phyloP scores from a whole-genome alignment of 2,329 filamentous ascomycete species.

The Waltergamsia citrina region DNA sequence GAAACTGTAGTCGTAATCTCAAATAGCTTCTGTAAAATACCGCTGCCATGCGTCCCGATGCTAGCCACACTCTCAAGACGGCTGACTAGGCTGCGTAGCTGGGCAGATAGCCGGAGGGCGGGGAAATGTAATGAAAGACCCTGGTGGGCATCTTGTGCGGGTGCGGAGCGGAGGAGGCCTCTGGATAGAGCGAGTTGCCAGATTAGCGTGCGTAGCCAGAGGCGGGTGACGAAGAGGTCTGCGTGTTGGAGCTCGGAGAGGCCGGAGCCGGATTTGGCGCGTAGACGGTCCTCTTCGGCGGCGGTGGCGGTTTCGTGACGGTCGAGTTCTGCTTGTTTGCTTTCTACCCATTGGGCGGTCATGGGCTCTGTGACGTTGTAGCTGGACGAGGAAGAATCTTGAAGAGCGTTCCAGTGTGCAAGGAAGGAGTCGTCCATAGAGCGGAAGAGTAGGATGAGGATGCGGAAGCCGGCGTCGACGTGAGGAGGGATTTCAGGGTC shows the following conservation, averaged over 20 bases:
- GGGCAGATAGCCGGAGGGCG: slow-evolving; percentile 23
- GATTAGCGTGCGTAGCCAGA: slow-evolving; percentile 7
- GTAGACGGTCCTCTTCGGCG: slow-evolving; percentile 2
- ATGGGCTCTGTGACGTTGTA: neutral
- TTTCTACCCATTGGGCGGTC: slow-evolving; percentile 28
- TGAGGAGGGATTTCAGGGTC: slow-evolving; percentile 23
- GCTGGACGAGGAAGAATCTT: neutral
- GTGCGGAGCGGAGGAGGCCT: slow-evolving; percentile 23
- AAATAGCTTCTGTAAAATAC: slow-evolving; percentile 49
- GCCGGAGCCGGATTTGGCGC: slow-evolving; percentile 10
- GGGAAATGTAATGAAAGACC: slow-evolving; percentile 29
- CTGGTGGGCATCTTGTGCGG: slow-evolving; percentile 20
- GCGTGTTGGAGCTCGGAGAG: slow-evolving; percentile 21
- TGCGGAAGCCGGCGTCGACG: slow-evolving; percentile 25
- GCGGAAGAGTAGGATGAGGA: slow-evolving; percentile 24
- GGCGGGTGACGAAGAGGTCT: slow-evolving; percentile 6
- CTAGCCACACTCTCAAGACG: slow-evolving; percentile 25
- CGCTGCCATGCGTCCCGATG: slow-evolving; percentile 44
- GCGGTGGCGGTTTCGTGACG: slow-evolving; percentile 22
- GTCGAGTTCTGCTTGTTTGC: slow-evolving; percentile 28
- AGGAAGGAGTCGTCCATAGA: slow-evolving; percentile 28
- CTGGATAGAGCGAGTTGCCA: slow-evolving; percentile 11
- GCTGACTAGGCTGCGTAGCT: slow-evolving; percentile 26
- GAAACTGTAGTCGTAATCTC: slow-evolving; percentile 51
- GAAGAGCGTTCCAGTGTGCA: slow-evolving; percentile 22